A percentile compares a stretch with the other conserved stretches of the same genome.
Evolutionary conservation across 169 alveolate genomes (phyloP).

Genomic region (Plasmodium berghei): DNA sequence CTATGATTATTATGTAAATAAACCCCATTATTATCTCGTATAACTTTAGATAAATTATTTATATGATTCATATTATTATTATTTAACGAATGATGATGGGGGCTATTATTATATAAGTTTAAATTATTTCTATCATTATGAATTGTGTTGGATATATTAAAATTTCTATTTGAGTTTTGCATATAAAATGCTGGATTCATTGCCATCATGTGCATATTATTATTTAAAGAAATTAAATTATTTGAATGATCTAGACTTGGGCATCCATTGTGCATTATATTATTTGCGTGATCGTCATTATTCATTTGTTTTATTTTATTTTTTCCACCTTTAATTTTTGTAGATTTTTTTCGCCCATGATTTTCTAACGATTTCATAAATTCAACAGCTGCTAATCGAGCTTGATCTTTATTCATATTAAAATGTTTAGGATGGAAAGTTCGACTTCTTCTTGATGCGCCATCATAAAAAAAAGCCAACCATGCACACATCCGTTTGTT

Average conservation of each 20-base stretch:
- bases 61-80: conserved; percentile 4
- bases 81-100: not conserved
- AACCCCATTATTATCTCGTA: conserved; percentile 27
- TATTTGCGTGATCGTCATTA: conserved; percentile 24
- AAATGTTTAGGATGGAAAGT: conserved; percentile 89
- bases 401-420: conserved; percentile 87
- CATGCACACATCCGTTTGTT: conserved; percentile 90
- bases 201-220: conserved; percentile 64
- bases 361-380: conserved; percentile 85
- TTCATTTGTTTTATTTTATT: conserved; percentile 47
- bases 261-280: conserved; percentile 1
- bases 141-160: conserved; percentile 4
- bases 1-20: conserved; percentile 23
- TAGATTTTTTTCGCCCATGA: conserved; percentile 82
- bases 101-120: not conserved
- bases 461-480: conserved; percentile 89
- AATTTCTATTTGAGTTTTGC: conserved; percentile 55
- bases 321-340: conserved; percentile 74
- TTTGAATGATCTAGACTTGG: conserved; percentile 10
- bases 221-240: conserved; percentile 31
- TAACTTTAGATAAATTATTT: conserved; percentile 12
- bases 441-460: conserved; percentile 85
- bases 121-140: conserved; percentile 51
- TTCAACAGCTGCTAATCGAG: conserved; percentile 86
- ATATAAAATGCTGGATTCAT: conserved; percentile 65